A percentile compares a stretch with the other conserved stretches of the same genome.
phyloP scores from a whole-genome alignment of 2,329 filamentous ascomycete genomes.

The Karstenula rhodostoma region DNA sequence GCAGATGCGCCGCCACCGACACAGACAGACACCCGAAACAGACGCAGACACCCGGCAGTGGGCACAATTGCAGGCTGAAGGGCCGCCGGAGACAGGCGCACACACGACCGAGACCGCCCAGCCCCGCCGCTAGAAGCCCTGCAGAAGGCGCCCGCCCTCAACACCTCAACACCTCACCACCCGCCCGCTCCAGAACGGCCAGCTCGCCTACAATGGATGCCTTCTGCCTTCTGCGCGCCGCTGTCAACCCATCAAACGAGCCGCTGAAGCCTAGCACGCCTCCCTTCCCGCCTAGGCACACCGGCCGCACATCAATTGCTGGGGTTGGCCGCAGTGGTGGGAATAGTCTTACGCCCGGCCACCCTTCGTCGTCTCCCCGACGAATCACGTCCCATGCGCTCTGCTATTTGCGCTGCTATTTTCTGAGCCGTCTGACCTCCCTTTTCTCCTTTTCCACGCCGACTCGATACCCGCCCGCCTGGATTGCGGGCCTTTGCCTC shows the following conservation, averaged over 20 bases:
- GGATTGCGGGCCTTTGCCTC: constrained; percentile 22
- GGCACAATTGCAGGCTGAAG: constrained; percentile 19
- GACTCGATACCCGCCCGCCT: constrained; percentile 22
- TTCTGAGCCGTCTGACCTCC: constrained; percentile 11
- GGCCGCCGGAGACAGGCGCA: constrained; percentile 3
- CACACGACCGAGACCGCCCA: neutral
- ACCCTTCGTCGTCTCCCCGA: constrained; percentile 1
- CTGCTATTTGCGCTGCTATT: constrained; percentile 14
- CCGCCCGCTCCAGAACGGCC: neutral
- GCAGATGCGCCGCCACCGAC: too few species aligned
- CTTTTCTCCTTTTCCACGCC: constrained; percentile 14
- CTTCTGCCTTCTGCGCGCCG: neutral
- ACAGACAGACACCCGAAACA: too few species aligned
- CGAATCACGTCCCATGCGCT: constrained; percentile 11
- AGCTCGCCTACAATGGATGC: neutral
- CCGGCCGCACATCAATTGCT: neutral
- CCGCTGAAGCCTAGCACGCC: neutral
- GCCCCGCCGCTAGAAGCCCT: constrained; percentile 17
- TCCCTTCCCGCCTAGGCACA: neutral
- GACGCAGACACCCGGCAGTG: neutral
- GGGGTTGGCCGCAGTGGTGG: constrained; percentile 19
- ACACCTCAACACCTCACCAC: neutral
- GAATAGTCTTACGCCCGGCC: constrained; percentile 22
- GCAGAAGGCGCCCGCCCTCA: constrained; percentile 3
- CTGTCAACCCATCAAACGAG: neutral